Base-by-base conservation (phyloP, 139 green algal genomes). In the Picochlorum sp. region DNA sequence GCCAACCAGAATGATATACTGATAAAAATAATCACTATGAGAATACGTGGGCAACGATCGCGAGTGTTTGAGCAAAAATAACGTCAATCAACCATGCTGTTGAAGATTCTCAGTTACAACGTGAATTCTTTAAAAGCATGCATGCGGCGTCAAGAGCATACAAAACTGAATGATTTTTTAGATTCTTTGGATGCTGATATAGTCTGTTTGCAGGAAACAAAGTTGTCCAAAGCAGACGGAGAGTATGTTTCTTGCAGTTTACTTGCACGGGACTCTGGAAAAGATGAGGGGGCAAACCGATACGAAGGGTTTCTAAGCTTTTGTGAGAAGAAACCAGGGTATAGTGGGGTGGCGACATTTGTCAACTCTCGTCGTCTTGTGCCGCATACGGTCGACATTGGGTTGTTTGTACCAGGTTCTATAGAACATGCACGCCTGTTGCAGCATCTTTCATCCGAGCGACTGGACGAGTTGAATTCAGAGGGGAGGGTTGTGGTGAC, bases 271-370 rank as follows among this genome's bases (percentile, higher is more conserved):
- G 34, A 41, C 28, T 30, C 28, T 41, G 34, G 8, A 9, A 11
- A 11, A 4, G 34, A 41, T 41, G 34, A 41, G 2, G 34, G 8
- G 11, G 16, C 41, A 31, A 15, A 52, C n/a, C 28, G 49, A 77
- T 85, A 78, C 81, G 83, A 88, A 4, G 76, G 79, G 0, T 88
- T 81, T 66, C 86, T 86, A 37, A 56, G 64, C n/a, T 88, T 68
- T 65, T 69, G 62, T 15, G 45, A 51, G 0, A 49, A 44, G 23
- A 31, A 41, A 10, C 59, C 24, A 3, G 78, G 79, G 24, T 90
- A 89, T 65, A 77, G 63, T 26, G 84, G 84, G 4, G 75, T 81
- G 2, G 83, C 76, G 23, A 90, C 84, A 0, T 88, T 81, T 60
- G 79, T 74, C 62, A 55, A 63, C 6, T 72, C 63, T 7, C 28